A percentile compares a stretch with the other conserved stretches of the same genome.
phyloP scores from a whole-genome alignment of 2,329 filamentous ascomycete species.

The Trichoderma simmonsii region DNA sequence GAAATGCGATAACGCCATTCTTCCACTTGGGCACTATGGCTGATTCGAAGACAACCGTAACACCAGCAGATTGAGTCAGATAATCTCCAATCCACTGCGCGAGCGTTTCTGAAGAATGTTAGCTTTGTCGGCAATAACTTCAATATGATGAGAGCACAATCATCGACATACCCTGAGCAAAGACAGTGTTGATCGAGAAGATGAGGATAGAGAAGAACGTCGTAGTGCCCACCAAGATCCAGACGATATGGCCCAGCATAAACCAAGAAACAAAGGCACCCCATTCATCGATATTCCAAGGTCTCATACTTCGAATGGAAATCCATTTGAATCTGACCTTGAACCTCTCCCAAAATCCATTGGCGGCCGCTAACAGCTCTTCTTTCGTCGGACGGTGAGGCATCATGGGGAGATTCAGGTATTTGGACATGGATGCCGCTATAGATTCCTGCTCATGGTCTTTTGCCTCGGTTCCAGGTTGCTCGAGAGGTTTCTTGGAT shows the following conservation, averaged over 20 bases:
- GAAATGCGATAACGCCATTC: constrained; percentile 91
- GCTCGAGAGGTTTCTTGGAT: background rate
- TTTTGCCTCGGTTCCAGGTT: background rate
- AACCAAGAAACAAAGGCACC: constrained; percentile 94
- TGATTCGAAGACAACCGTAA: constrained; percentile 94
- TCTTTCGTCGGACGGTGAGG: constrained; percentile 91
- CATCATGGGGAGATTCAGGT: constrained; percentile 62
- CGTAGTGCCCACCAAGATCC: constrained; percentile 94
- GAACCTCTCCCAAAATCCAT: constrained; percentile 85
- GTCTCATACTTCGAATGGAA: constrained; percentile 87
- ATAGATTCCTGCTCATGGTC: constrained; percentile 38
- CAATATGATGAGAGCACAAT: background rate
- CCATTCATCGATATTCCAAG: constrained; percentile 96
- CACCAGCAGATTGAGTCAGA: constrained; percentile 85
- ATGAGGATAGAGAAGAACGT: constrained; percentile 94
- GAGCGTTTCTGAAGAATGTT: constrained; percentile 67
- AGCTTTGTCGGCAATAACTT: constrained; percentile 14
- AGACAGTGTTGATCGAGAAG: constrained; percentile 88
- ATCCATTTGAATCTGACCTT: constrained; percentile 97
- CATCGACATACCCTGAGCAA: constrained; percentile 71
- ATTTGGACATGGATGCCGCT: constrained; percentile 54
- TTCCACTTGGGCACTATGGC: constrained; percentile 96
- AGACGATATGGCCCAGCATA: constrained; percentile 85
- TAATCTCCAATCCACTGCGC: constrained; percentile 95
- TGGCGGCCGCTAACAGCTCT: constrained; percentile 86